phyloP scores from a whole-genome alignment of 176 grass and related monocot genomes.

The Phyllostachys edulis region DNA sequence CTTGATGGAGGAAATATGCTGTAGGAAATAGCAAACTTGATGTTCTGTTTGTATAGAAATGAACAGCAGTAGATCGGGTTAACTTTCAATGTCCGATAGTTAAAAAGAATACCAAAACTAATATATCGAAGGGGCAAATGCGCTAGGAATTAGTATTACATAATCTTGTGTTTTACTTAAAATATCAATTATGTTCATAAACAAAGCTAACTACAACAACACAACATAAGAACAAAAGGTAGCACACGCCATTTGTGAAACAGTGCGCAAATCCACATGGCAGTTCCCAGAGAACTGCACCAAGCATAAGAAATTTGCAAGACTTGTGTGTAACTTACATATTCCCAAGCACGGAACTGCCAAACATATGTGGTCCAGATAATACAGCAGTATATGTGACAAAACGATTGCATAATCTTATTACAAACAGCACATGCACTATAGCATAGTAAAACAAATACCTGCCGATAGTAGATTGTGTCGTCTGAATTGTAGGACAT shows the following conservation, averaged over 20 bases:
- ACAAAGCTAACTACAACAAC: neutral
- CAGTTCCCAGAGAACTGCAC: neutral
- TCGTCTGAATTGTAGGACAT: conserved; percentile 81
- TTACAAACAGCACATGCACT: neutral
- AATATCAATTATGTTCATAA: neutral
- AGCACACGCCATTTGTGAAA: neutral
- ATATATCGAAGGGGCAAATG: neutral
- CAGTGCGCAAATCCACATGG: neutral
- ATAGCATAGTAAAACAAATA: conserved; percentile 30
- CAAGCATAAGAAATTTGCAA: neutral
- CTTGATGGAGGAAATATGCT: neutral
- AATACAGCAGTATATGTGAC: neutral
- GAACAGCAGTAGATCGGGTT: neutral
- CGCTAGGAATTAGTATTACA: neutral
- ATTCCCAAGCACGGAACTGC: neutral
- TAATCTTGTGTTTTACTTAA: neutral
- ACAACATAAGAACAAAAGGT: neutral
- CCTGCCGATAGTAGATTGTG: conserved; percentile 72
- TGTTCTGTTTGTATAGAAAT: neutral
- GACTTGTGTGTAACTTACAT: neutral
- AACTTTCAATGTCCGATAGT: neutral
- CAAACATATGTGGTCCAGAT: neutral
- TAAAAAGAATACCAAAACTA: neutral
- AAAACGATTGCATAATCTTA: neutral
- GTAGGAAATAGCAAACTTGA: neutral